Percentiles rank a stretch among this genome's conserved stretches.
Conservation (phyloP, 768 basidiomycete species). For the Podaxis rugospora region DNA sequence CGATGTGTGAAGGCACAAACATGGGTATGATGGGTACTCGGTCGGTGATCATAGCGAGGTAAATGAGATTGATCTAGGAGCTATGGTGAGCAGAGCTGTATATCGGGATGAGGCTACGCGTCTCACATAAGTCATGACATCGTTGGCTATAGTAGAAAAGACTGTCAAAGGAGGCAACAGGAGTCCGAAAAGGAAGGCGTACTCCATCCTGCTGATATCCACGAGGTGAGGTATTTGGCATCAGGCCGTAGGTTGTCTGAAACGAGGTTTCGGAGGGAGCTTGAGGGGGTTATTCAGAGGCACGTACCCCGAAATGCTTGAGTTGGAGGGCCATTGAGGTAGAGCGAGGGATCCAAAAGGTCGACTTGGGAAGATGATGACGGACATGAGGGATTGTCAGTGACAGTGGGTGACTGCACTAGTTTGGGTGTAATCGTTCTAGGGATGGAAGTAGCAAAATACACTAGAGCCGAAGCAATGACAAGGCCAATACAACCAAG, state of each 20-base stretch:
- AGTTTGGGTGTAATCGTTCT: neutral
- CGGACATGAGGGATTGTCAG: neutral
- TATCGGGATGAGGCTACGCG: neutral
- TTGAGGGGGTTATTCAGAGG: neutral
- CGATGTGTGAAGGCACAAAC: slow-evolving; percentile 57
- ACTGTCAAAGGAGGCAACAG: slow-evolving; percentile 2
- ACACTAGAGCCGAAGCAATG: slow-evolving; percentile 1
- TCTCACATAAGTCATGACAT: slow-evolving; percentile 69
- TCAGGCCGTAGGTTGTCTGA: slow-evolving; percentile 61
- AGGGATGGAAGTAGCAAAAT: neutral
- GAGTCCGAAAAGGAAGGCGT: slow-evolving; percentile 22
- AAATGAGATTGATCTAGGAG: slow-evolving; percentile 48
- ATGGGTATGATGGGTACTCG: slow-evolving; percentile 55
- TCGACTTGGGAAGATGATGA: neutral
- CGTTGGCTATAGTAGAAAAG: slow-evolving; percentile 48
- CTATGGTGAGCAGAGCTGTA: neutral
- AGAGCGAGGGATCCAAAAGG: slow-evolving; percentile 16
- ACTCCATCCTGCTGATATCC: slow-evolving; percentile 80
- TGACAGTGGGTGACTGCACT: neutral
- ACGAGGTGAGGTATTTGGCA: slow-evolving; percentile 65
- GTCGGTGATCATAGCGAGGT: slow-evolving; percentile 53
- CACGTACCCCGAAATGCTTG: slow-evolving; percentile 48
- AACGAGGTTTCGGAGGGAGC: neutral
- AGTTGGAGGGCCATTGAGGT: slow-evolving; percentile 49
- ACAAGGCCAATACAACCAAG: slow-evolving; percentile 1